Percentiles rank a stretch among this genome's conserved stretches.
Conservation (phyloP, 257 asterid species). For the Gentiana dahurica region DNA sequence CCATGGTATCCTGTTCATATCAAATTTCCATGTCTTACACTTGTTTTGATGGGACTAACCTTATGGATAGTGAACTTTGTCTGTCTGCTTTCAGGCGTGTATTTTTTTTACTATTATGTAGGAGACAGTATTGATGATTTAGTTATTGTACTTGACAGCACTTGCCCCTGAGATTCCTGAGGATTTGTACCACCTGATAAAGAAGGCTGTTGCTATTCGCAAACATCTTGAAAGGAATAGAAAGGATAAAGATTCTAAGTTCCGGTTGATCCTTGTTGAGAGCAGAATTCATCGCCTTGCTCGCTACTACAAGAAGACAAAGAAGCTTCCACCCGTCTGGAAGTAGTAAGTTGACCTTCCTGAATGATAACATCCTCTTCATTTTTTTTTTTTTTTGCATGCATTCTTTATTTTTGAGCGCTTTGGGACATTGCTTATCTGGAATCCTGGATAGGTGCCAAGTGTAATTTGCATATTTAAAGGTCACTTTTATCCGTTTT, state of each 20-base stretch:
- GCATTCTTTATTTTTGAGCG: no score
- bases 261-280: conserved; percentile 79
- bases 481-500: no score
- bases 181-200: conserved; percentile 71
- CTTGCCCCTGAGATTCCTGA: conserved; percentile 91
- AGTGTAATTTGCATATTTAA: no score
- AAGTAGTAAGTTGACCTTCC: conserved; percentile 40
- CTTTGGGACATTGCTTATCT: no score
- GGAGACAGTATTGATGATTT: background rate
- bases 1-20: conserved; percentile 12
- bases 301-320: conserved; percentile 92
- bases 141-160: conserved; percentile 18
- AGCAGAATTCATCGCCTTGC: conserved; percentile 93
- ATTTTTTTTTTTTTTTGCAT: no score
- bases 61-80: background rate
- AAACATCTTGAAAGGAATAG: conserved; percentile 88
- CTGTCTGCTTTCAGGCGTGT: background rate
- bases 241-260: conserved; percentile 86
- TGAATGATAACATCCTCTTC: no score
- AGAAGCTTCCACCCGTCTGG: conserved; percentile 92
- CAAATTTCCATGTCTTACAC: background rate
- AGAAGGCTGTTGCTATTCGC: conserved; percentile 82
- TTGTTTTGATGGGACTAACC: no score
- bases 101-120: background rate
- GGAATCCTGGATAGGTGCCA: no score